These are phyloP conservation scores for Trametes punicea DNA, from an alignment of 768 basidiomycete species.

Conservation along the genomic window DNA sequence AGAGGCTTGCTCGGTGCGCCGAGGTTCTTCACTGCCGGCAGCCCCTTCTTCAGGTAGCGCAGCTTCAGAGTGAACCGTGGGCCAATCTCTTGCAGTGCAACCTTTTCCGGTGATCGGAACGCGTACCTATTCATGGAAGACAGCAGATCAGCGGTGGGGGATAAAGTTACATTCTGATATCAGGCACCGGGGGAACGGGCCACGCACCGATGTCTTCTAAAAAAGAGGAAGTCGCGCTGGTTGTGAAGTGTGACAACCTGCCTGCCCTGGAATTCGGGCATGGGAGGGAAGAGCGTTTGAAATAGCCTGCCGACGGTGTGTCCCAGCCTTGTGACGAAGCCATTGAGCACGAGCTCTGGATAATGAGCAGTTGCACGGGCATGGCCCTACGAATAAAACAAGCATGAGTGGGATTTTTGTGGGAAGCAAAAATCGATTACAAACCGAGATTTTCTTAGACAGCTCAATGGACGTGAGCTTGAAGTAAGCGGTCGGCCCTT, in stretches of 20 bases:
- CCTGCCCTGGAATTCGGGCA: slow-evolving; percentile 92
- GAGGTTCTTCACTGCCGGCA: slow-evolving; percentile 74
- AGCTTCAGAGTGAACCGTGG: slow-evolving; percentile 96
- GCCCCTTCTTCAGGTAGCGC: slow-evolving; percentile 81
- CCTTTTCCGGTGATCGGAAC: slow-evolving; percentile 87
- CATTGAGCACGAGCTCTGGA: slow-evolving; percentile 93
- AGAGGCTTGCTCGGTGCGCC: slow-evolving; percentile 60
- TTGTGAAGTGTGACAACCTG: slow-evolving; percentile 98
- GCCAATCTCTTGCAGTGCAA: slow-evolving; percentile 94
- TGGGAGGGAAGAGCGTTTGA: slow-evolving; percentile 92
- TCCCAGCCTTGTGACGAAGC: slow-evolving; percentile 90
- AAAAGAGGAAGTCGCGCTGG: slow-evolving; percentile 97
- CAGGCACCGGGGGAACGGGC: not conserved
- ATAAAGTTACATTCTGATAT: slow-evolving; percentile 7
- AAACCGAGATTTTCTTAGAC: slow-evolving; percentile 80
- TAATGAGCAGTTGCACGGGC: slow-evolving; percentile 89
- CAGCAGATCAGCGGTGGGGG: not conserved
- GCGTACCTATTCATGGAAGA: slow-evolving; percentile 60
- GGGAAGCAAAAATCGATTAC: slow-evolving; percentile 24
- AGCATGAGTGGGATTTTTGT: not conserved
- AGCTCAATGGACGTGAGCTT: slow-evolving; percentile 86
- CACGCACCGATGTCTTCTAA: slow-evolving; percentile 85
- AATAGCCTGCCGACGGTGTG: slow-evolving; percentile 94
- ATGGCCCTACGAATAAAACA: slow-evolving; percentile 59
- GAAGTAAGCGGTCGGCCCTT: slow-evolving; percentile 94